Conservation (phyloP, 23 red algal species). For the Gracilaria caudata region DNA sequence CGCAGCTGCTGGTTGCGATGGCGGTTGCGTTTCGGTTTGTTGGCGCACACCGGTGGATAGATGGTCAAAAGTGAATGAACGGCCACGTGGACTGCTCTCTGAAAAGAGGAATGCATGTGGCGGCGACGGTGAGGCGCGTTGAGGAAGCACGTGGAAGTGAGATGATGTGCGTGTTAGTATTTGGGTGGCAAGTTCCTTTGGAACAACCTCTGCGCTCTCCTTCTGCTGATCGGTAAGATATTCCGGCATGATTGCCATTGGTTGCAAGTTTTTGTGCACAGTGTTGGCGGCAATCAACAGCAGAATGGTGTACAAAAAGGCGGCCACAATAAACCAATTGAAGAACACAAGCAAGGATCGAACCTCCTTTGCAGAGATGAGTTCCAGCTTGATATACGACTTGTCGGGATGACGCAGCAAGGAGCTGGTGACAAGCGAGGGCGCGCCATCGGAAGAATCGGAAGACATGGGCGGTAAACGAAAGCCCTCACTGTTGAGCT, state of each 20-base stretch:
- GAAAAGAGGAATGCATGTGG: neutral
- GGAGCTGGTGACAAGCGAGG: constrained; percentile 37
- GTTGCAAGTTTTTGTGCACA: neutral
- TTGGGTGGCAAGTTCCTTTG: neutral
- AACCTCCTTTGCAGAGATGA: constrained; percentile 78
- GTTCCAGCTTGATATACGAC: constrained; percentile 74
- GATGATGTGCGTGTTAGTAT: neutral
- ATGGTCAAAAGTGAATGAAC: neutral
- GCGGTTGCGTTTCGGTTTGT: neutral
- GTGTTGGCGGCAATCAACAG: constrained; percentile 53
- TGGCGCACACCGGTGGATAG: neutral
- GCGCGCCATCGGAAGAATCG: neutral
- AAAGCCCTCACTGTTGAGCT: constrained; percentile 57
- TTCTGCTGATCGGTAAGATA: constrained; percentile 5
- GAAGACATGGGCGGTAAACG: constrained; percentile 3
- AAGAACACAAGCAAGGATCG: constrained; percentile 46
- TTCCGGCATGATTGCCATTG: neutral
- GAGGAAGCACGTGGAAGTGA: neutral
- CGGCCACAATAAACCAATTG: constrained; percentile 51
- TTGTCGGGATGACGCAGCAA: constrained; percentile 42
- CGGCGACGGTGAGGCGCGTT: neutral
- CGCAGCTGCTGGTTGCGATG: neutral
- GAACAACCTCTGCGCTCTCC: neutral
- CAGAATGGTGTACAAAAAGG: constrained; percentile 57
- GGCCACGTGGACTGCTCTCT: neutral